Conservation (phyloP, 2,329 filamentous ascomycete species). For the Phialemonium atrogriseum region DNA sequence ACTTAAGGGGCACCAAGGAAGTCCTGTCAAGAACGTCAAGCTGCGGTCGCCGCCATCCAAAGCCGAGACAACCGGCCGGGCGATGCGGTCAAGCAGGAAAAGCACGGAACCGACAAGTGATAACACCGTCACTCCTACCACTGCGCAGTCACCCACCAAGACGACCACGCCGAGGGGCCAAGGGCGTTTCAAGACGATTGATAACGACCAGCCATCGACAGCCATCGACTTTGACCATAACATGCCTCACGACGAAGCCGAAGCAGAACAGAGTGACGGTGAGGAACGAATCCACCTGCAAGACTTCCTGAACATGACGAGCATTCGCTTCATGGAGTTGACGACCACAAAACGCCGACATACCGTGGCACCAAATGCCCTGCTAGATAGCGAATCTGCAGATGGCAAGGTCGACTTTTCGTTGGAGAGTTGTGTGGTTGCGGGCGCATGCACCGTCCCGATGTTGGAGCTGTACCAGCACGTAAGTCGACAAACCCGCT, state of each 20-base stretch:
- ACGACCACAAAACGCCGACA: slow-evolving; percentile 92
- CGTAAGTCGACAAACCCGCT: slow-evolving; percentile 33
- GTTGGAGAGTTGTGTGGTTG: slow-evolving; percentile 74
- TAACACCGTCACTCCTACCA: slow-evolving; percentile 30
- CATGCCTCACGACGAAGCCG: slow-evolving; percentile 28
- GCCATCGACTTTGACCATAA: slow-evolving; percentile 36
- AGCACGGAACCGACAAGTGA: slow-evolving; percentile 32
- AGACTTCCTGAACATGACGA: slow-evolving; percentile 90
- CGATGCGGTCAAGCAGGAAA: slow-evolving; percentile 39
- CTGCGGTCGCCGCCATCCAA: slow-evolving; percentile 62
- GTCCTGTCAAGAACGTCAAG: slow-evolving; percentile 67
- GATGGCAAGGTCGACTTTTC: slow-evolving; percentile 43
- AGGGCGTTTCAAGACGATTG: slow-evolving; percentile 45
- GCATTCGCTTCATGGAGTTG: slow-evolving; percentile 96
- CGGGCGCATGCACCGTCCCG: slow-evolving; percentile 83
- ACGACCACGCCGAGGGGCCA: slow-evolving; percentile 48
- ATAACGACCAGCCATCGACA: slow-evolving; percentile 35
- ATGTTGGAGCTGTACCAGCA: slow-evolving; percentile 94
- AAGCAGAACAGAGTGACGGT: slow-evolving; percentile 39
- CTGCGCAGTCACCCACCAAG: slow-evolving; percentile 39
- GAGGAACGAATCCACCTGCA: slow-evolving; percentile 70
- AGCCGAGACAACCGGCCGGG: slow-evolving; percentile 55
- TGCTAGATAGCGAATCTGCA: slow-evolving; percentile 31
- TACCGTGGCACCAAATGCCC: slow-evolving; percentile 56
- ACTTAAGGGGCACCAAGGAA: slow-evolving; percentile 62